phyloP scores from a whole-genome alignment of 164 flowering plant genomes.

The Piper longum region DNA sequence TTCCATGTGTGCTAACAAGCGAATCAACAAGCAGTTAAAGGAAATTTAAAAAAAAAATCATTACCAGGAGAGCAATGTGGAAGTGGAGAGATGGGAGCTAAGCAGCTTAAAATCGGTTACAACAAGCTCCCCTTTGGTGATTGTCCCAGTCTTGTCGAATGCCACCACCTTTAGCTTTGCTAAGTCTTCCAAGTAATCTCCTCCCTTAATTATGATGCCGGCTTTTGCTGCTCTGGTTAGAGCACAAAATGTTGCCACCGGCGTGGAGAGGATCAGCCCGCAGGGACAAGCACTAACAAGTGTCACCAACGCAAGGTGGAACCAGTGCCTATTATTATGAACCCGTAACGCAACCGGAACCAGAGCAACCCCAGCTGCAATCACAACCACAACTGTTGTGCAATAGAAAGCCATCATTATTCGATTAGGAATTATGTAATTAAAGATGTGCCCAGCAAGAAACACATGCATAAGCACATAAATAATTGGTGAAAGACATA shows the following conservation, averaged over 20 bases:
- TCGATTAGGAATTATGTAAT: too few relatives aligned
- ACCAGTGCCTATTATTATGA: slow-evolving; percentile 40
- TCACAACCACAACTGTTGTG: slow-evolving; percentile 48
- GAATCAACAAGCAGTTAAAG: not conserved
- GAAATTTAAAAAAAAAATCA: not conserved
- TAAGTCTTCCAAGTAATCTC: slow-evolving; percentile 62
- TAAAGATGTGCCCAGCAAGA: too few relatives aligned
- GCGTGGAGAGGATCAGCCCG: slow-evolving; percentile 84
- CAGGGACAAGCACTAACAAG: slow-evolving; percentile 95
- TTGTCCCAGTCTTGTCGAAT: slow-evolving; percentile 90
- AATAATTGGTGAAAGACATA: slow-evolving; percentile 3
- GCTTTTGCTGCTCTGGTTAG: slow-evolving; percentile 63
- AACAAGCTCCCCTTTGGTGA: slow-evolving; percentile 74
- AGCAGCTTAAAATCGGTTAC: slow-evolving; percentile 38
- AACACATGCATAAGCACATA: too few relatives aligned
- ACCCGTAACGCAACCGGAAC: slow-evolving; percentile 43
- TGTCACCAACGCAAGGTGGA: slow-evolving; percentile 59
- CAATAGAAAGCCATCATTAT: not conserved
- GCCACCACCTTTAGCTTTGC: slow-evolving; percentile 56
- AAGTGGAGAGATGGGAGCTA: slow-evolving; percentile 19
- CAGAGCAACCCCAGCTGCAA: slow-evolving; percentile 36
- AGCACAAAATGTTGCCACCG: slow-evolving; percentile 80
- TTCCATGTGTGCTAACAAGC: not conserved
- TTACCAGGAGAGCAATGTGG: slow-evolving; percentile 68
- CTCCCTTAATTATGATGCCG: slow-evolving; percentile 81